Base-by-base conservation (phyloP, 2,329 filamentous ascomycete genomes). In the Paracamarosporium sp. region DNA sequence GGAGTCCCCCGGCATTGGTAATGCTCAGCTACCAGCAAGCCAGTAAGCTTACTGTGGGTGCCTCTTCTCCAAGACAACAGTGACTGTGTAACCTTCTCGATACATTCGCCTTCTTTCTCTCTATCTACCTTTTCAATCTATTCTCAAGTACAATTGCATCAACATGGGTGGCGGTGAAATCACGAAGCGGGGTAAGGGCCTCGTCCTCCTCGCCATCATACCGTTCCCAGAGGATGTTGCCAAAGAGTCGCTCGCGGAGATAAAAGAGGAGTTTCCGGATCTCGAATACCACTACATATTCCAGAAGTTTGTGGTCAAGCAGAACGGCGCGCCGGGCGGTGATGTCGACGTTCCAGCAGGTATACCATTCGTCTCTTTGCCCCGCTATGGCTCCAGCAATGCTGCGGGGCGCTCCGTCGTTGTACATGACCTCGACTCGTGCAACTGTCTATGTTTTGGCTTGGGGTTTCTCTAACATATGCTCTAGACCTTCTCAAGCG, bases 131-230 rank as follows among this genome's bases (percentile, higher is more conserved):
- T n/a, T 13, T 6, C 24, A 27, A 4, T 30, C 30, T 8, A 36
- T n/a, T 35, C 24, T 5, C n/a, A 13, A 22, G 15, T 4, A 30
- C 48, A 31, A 24, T 12, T 55, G 74, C 61, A 46, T n/a, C n/a
- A n/a, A n/a, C n/a, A 83, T 84, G 81, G 81, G 81, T 20, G 81
- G 80, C 56, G 80, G 78, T 50, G 70, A 69, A 46, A 36, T 60
- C 22, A 69, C 71, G 17, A 50, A 70, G 41, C 63, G 71, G 52
- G 78, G 78, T 57, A 70, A 74, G 54, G 74, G 45, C 61, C 59
- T 56, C 25, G 54, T 75, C 11, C 64, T 85, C 33, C 74, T 85
- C 24, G 72, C 77, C 59, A 68, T 80, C 20, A 63, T 82, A 1
- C 78, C 79, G 2, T 78, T 76, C 53, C 73, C 78, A 6, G 64